Base-by-base conservation (phyloP, 2,329 filamentous ascomycete genomes). In the Aschersonia sp. region DNA sequence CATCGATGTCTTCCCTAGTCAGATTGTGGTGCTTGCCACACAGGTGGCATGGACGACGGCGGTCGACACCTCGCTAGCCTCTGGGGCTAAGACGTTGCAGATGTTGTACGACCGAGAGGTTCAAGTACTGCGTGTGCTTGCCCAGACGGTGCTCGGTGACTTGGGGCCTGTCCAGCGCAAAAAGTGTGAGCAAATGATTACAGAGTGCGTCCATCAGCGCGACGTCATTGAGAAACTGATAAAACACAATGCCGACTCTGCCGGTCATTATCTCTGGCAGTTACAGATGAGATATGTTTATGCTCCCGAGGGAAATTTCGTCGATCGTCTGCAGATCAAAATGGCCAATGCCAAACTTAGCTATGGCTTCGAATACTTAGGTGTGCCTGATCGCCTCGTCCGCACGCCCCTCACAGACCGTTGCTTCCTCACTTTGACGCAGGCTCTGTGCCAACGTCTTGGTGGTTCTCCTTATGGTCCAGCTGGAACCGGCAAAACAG, bases 141-240 rank as follows among this genome's bases (percentile, higher is more conserved):
- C 92, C 22, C 77, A 85, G 40, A 90, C 87, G 3, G 92, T 99
- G 10, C 73, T 98, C 12, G 87, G 86, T 40, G 89, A 98, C 58
- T 76, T 98, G 29, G 85, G 89, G 54, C 72, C 87, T 6, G 85
- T 96, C 45, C 79, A 85, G 60, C 79, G 92, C 52, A 95, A 95
- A 74, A 96, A 95, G 70, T 98, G 90, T 65, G 92, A 99, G 64
- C 90, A 96, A 65, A 77, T 98, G 54, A 98, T 99, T 60, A 99
- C 94, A 0, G 94, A 98, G 63, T 97, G 92, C 60, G 92, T 99
- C 11, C 92, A 98, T 62, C 94, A 99, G 65, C 85, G 92, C 51
- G 92, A 98, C 63, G 79, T 84, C 14, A 92, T 97, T 53, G 84
- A 90, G 59, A 94, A 87, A 64, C 78, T 99, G 30, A 76, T 89